Evolutionary conservation across 306 rosid genomes (phyloP), one percentile per base, ranked within the genome.

Genomic region (Cotoneaster glaucophyllus): DNA sequence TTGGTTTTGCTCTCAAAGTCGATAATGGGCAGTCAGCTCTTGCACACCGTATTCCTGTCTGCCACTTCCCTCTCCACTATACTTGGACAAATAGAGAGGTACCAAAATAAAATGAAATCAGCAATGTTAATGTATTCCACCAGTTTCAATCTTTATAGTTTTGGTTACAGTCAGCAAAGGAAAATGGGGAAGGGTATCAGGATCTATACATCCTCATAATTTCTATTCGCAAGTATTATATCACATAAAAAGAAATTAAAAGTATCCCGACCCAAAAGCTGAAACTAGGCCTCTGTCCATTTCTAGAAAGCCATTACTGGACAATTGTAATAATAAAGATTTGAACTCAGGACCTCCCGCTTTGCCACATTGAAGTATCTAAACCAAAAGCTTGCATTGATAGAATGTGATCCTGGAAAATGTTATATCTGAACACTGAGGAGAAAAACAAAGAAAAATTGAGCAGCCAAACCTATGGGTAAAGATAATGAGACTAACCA

Each of bases 61-160:
- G 92, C 99, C 99, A 92, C 86, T 89, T 96, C 75, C 99, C 99
- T 81, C 99, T 89, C 97, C 99, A 89, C 99, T 96, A 71, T 67
- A 79, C 76, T 84, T 83, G 84, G 83, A 67, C 56, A 73, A 82
- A 83, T 44, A 78, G 52, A 65, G 48, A 70, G 81, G 37, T 43
- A 45, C 53, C 59, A 58, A 82, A 67, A 67, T 43, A 65, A 78
- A 76, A 77, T n/a, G 56, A 79, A 61, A 71, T 84, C 64, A 86
- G 80, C 48, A 73, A 39, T 34, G 14, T 54, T 53, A 32, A 71
- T 37, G 39, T 56, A 21, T 37, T 37, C 80, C 50, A 70, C 63
- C 59, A 8, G 25, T 14, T 44, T 62, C 14, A 10, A 14, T 64
- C 13, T 31, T 57, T 57, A 56, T 34, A 32, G n/a, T 44, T 48